These are phyloP conservation scores for Sarcodon aspratus DNA, from an alignment of 768 basidiomycete genomes.

Conservation along the genomic window DNA sequence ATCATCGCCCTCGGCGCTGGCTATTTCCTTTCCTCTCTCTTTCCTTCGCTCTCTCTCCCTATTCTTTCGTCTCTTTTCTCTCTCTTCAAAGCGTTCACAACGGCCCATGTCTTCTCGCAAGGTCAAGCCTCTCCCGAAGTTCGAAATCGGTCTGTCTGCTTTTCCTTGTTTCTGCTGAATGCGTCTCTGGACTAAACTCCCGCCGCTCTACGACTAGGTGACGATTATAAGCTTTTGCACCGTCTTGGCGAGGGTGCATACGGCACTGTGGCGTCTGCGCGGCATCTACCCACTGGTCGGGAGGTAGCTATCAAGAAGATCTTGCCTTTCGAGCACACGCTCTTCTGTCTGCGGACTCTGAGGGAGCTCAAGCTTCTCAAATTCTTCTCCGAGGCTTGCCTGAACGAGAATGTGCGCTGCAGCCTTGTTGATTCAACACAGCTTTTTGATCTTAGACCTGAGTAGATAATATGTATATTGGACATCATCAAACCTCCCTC, in stretches of 20 bases:
- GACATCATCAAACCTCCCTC: slow-evolving; percentile 80
- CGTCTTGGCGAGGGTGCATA: slow-evolving; percentile 81
- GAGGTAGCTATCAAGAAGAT: slow-evolving; percentile 96
- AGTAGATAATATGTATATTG: slow-evolving; percentile 82
- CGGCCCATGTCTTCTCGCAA: slow-evolving; percentile 40
- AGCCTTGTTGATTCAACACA: slow-evolving; percentile 1
- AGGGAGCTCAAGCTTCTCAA: slow-evolving; percentile 86
- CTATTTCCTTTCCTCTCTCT: slow-evolving; percentile 8
- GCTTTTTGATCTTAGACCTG: slow-evolving; percentile 1
- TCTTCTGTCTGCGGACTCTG: slow-evolving; percentile 83
- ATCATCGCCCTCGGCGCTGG: neutral
- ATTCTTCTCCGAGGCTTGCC: slow-evolving; percentile 70
- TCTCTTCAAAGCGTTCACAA: slow-evolving; percentile 5
- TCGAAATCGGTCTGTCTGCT: slow-evolving; percentile 46
- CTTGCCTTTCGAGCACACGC: slow-evolving; percentile 86
- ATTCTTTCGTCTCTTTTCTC: slow-evolving; percentile 13
- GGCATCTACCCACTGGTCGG: slow-evolving; percentile 70
- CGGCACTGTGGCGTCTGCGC: slow-evolving; percentile 82
- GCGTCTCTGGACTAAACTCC: neutral
- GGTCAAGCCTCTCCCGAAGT: slow-evolving; percentile 60
- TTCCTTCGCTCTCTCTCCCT: slow-evolving; percentile 13
- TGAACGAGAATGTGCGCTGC: slow-evolving; percentile 64
- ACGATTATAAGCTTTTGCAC: slow-evolving; percentile 65
- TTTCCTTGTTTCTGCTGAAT: neutral
- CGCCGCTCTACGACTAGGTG: slow-evolving; percentile 27